Evolutionary conservation across 768 basidiomycete species (phyloP).

Genomic region (Suillus plorans): DNA sequence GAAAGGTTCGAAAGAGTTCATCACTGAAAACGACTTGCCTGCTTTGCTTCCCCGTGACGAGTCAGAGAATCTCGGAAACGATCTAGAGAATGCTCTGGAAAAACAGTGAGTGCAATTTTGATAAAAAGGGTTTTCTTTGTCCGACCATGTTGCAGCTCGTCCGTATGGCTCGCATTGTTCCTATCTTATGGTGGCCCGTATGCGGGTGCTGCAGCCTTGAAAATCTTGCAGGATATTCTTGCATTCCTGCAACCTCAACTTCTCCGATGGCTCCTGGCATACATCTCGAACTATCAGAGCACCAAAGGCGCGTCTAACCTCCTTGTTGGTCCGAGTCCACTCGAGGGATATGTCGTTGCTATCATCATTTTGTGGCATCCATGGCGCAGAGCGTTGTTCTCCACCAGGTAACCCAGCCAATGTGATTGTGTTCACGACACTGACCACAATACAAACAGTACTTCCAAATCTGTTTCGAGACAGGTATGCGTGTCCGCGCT

Average conservation of each 20-base stretch:
- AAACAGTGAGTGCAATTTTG: constrained; percentile 50
- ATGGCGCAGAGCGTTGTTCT: constrained; percentile 77
- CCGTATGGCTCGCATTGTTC: constrained; percentile 72
- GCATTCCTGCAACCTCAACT: constrained; percentile 88
- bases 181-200: constrained; percentile 81
- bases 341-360: constrained; percentile 78
- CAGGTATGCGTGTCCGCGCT: constrained; percentile 92
- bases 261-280: constrained; percentile 73
- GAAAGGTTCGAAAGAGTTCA: constrained; percentile 60
- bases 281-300: constrained; percentile 76
- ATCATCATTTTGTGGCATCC: constrained; percentile 74
- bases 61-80: constrained; percentile 62
- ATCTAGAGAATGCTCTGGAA: constrained; percentile 60
- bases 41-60: constrained; percentile 66
- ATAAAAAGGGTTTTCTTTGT: not conserved
- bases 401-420: constrained; percentile 57
- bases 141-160: constrained; percentile 39
- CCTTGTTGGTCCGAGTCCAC: constrained; percentile 31
- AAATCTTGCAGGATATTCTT: constrained; percentile 76
- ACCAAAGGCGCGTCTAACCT: constrained; percentile 35
- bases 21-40: constrained; percentile 87
- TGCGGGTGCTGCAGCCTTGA: constrained; percentile 57
- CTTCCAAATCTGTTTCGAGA: constrained; percentile 80
- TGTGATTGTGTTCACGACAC: not conserved
- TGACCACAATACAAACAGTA: constrained; percentile 47